Conservation (phyloP, 306 rosid species). For the Dalbergia oliveri region DNA sequence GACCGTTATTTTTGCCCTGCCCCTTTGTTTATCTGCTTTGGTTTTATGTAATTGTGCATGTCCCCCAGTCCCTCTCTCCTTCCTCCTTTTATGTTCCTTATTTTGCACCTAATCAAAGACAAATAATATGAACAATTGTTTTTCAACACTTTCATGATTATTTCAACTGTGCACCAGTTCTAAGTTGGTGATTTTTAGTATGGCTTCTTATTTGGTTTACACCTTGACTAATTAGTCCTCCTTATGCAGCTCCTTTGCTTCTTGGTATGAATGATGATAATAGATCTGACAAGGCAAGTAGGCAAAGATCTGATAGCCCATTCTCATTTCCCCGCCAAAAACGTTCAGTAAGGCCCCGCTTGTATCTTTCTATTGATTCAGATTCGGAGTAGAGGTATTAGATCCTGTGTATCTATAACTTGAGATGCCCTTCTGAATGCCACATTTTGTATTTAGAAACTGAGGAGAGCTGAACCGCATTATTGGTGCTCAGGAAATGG, state of each 20-base stretch:
- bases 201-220: not conserved
- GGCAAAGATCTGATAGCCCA: constrained; percentile 85
- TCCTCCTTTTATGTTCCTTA: not conserved
- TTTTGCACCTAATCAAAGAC: not conserved
- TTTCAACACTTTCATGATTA: not conserved
- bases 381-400: constrained; percentile 79
- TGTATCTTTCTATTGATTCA: constrained; percentile 79
- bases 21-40: not conserved
- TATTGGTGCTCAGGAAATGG: constrained; percentile 49
- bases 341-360: constrained; percentile 86
- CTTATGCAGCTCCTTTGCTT: constrained; percentile 84
- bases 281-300: constrained; percentile 71
- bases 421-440: constrained; percentile 40
- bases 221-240: constrained; percentile 51
- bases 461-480: constrained; percentile 47
- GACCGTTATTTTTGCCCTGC: not conserved
- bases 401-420: constrained; percentile 35
- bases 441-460: constrained; percentile 47
- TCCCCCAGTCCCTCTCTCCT: not conserved
- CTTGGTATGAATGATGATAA: constrained; percentile 78
- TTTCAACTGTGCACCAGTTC: not conserved
- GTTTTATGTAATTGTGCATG: not conserved
- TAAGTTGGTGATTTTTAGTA: not conserved
- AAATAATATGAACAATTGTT: not conserved
- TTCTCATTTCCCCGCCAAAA: constrained; percentile 98